Conservation (phyloP, 441 rosid species). For the Theobroma grandiflorum region DNA sequence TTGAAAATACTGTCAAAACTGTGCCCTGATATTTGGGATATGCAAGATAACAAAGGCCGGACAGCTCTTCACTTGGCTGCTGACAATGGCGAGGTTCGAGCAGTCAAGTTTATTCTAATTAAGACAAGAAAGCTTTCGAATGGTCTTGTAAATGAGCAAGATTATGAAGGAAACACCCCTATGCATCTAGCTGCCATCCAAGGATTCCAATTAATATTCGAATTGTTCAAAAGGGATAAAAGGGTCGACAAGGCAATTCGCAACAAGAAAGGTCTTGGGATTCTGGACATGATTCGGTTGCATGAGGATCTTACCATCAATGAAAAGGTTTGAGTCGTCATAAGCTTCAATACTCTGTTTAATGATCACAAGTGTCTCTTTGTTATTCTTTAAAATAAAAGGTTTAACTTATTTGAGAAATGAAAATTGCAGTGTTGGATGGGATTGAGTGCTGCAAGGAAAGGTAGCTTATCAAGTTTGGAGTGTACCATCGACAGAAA, state of each 20-base stretch:
- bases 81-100: neutral
- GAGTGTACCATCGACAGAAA: neutral
- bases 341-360: too few species aligned
- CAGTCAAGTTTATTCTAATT: neutral
- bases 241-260: neutral
- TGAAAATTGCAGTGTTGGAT: neutral
- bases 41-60: neutral
- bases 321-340: neutral
- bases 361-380: too few species aligned
- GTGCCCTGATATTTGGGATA: neutral
- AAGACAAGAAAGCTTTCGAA: neutral
- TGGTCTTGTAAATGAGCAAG: neutral
- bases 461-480: neutral
- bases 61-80: conserved; percentile 2
- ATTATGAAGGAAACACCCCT: neutral
- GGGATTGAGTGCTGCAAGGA: neutral
- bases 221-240: neutral
- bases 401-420: too few species aligned
- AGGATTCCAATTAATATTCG: neutral
- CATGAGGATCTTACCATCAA: neutral
- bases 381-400: too few species aligned
- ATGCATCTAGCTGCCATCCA: neutral
- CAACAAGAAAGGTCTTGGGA: neutral
- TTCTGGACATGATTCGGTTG: neutral
- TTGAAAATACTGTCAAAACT: neutral